Evolutionary conservation across 306 rosid species (phyloP), one percentile per base, ranked within the genome.

Genomic region (Abrus precatorius): DNA sequence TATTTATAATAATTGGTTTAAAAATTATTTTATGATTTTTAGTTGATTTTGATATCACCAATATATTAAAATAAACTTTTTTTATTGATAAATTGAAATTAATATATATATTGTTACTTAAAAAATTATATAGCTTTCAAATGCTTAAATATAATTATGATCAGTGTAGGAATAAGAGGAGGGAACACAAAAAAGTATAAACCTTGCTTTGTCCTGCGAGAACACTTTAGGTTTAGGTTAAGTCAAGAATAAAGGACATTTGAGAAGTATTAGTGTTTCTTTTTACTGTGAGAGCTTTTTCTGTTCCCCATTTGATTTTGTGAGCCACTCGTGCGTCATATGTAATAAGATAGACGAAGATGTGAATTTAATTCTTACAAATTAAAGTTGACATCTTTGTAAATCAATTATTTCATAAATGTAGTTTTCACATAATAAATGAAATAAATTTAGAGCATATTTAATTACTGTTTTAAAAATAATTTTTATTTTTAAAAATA

Each of bases 161-260:
- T 14, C 3, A 38, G 10, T 33, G n/a, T 27, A 50, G 29, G n/a
- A 63, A 28, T n/a, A 44, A 53, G 7, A 9, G 20, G 27, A 69
- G 40, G n/a, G 47, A 64, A 14, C 0, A 7, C 1, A 75, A 61
- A 75, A 78, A 57, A 45, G 55, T 27, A 45, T 40, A 76, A 75
- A 72, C 80, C 86, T 84, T 77, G 71, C 87, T 83, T 77, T 54
- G 82, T 74, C 76, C 38, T 55, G 91, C 61, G 87, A 80, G 72
- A 68, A 54, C 44, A 72, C 61, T 66, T 27, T 65, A 45, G 82
- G 79, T 76, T 59, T 60, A 13, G 29, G 44, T 54, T 20, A 79
- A 79, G 79, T 43, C 76, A 82, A 79, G 88, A 82, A 87, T 85
- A 82, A 82, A 70, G 83, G 41, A 13, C 7, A 52, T 33, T 8